Conservation (phyloP, 768 basidiomycete genomes). For the Rhodotorula babjevae region DNA sequence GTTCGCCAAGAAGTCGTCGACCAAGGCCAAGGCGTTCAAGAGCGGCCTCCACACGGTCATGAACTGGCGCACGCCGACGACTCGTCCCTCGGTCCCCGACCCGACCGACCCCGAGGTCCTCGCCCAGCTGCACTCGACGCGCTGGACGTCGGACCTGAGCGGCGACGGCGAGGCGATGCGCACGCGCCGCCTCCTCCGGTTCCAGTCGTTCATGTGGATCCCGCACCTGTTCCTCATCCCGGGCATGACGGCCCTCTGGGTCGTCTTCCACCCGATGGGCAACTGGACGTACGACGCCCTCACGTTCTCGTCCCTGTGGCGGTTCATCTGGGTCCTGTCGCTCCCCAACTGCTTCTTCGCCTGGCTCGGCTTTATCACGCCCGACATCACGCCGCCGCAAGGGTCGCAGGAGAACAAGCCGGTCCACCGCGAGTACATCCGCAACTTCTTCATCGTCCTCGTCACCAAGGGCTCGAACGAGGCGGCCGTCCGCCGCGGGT, state of each 20-base stretch:
- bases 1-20: conserved; percentile 7
- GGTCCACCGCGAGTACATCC: conserved; percentile 44
- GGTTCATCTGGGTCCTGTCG: conserved; percentile 45
- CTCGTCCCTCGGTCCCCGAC: conserved; percentile 40
- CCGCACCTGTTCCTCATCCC: conserved; percentile 45
- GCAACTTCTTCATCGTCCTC: conserved; percentile 47
- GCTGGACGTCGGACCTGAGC: conserved; percentile 44
- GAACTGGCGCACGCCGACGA: conserved; percentile 44
- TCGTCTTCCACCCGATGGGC: conserved; percentile 43
- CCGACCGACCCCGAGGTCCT: conserved; percentile 45
- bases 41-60: conserved; percentile 33
- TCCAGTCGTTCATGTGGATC: conserved; percentile 44
- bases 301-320: conserved; percentile 45
- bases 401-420: conserved; percentile 42
- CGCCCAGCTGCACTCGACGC: conserved; percentile 45
- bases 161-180: conserved; percentile 43
- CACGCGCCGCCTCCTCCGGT: conserved; percentile 39
- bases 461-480: conserved; percentile 47
- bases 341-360: conserved; percentile 45
- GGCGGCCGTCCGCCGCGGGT: conserved; percentile 44
- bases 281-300: conserved; percentile 40
- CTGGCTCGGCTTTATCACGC: conserved; percentile 45
- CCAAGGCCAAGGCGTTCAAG: conserved; percentile 17
- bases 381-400: conserved; percentile 41
- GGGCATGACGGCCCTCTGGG: conserved; percentile 43